Conservation (phyloP, 257 asterid genomes). For the Solanum sparsipilum region DNA sequence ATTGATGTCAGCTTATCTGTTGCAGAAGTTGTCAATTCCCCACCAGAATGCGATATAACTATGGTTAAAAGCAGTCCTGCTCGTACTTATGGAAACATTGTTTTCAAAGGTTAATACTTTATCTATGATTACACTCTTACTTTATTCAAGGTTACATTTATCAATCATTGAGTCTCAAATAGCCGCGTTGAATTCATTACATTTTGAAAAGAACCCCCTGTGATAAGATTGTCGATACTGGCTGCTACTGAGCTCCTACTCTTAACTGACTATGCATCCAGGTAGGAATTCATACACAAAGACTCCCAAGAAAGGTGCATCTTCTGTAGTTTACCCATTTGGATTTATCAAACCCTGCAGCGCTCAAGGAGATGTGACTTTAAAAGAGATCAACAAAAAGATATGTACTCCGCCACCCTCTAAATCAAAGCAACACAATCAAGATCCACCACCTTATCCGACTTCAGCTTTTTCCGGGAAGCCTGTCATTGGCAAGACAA, state of each 20-base stretch:
- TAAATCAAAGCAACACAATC: not conserved
- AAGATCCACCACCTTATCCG: conserved; percentile 12
- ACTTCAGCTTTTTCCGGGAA: conserved; percentile 33
- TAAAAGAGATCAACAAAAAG: conserved; percentile 22
- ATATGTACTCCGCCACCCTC: conserved; percentile 9
- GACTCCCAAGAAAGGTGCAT: not conserved
- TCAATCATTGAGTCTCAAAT: not conserved
- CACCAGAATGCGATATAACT: not conserved
- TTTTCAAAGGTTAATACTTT: conserved; percentile 12
- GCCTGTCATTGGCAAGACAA: conserved; percentile 23
- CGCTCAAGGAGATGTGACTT: conserved; percentile 22
- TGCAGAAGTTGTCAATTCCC: not conserved
- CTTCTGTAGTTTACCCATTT: conserved; percentile 27
- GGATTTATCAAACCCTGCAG: conserved; percentile 21
- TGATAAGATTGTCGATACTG: not conserved
- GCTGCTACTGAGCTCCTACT: not conserved
- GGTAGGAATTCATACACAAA: conserved; percentile 12
- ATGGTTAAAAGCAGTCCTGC: not conserved
- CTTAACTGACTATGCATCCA: not conserved
- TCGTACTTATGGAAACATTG: not conserved
- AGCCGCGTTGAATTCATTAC: not conserved
- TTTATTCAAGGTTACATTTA: not conserved
- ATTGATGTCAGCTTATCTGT: not conserved
- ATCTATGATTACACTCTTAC: not conserved
- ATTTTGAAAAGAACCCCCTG: not conserved